These are phyloP conservation scores for Pinus albicaulis DNA, from an alignment of 75 land plant genomes.

Conservation along the genomic window DNA sequence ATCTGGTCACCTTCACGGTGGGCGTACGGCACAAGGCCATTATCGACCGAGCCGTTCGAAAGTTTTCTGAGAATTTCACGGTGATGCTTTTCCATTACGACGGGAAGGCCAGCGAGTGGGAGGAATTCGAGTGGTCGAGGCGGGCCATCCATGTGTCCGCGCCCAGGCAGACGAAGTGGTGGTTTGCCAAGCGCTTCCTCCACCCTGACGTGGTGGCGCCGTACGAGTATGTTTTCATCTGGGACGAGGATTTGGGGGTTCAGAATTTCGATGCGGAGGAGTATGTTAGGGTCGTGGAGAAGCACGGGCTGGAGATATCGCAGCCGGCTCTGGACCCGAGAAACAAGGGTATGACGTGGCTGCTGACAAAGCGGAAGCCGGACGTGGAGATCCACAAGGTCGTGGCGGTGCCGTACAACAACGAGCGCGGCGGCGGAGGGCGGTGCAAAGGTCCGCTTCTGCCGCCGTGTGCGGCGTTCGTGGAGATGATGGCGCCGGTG, in stretches of 20 bases:
- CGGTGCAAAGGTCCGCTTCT: conserved; percentile 31
- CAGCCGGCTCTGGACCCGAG: conserved; percentile 40
- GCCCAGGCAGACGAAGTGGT: conserved; percentile 40
- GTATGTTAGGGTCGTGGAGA: conserved; percentile 28
- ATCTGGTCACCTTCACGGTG: conserved; percentile 20
- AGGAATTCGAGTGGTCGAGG: conserved; percentile 38
- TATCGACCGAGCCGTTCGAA: conserved; percentile 14
- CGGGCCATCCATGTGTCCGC: conserved; percentile 32
- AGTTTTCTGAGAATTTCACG: conserved; percentile 38
- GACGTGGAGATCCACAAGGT: conserved; percentile 44
- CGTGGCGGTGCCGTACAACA: conserved; percentile 14
- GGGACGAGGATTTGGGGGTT: conserved; percentile 47
- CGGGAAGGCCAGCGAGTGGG: conserved; percentile 34
- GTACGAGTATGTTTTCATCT: conserved; percentile 43
- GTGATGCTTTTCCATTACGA: conserved; percentile 41
- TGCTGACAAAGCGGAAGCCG: conserved; percentile 31
- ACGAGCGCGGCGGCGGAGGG: conserved; percentile 17
- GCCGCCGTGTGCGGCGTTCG: conserved; percentile 57
- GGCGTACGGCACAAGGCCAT: conserved; percentile 13
- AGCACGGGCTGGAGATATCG: conserved; percentile 34
- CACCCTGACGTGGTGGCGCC: conserved; percentile 40
- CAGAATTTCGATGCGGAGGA: conserved; percentile 34
- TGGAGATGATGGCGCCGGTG: conserved; percentile 53
- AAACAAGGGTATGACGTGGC: conserved; percentile 32
- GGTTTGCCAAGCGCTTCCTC: conserved; percentile 44